Base-by-base conservation (phyloP, 352 stramenopile genomes). In the Globisporangium iwayamae region DNA sequence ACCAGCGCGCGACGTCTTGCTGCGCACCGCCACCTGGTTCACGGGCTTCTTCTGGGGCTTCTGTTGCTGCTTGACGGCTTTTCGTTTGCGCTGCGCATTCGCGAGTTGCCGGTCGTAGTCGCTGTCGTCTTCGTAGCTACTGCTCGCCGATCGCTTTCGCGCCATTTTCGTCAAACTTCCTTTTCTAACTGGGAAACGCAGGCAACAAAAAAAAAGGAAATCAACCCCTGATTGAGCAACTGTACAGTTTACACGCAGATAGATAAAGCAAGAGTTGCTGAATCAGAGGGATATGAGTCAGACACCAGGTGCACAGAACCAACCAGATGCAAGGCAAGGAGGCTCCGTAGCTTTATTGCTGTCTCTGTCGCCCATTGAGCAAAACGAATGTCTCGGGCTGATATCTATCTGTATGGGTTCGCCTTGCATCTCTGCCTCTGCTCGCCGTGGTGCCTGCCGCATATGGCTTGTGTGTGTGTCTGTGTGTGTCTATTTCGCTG, bases 141-240 rank as follows among this genome's bases (percentile, higher is more conserved):
- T 62, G 52, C 60, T 51, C 74, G 28, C 66, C 60, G 54, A 56
- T 47, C 76, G 71, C 77, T 88, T 88, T 72, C 74, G 76, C 79
- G 72, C 73, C 78, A 84, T 73, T 78, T 80, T 76, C 28, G 1
- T 8, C 10, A 34, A 54, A n/a, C 13, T 41, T 41, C 14, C 13
- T 41, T 41, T 22, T 38, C 22, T 16, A 62, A 53, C 43, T 50
- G 18, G 41, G 14, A 57, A 43, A 41, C 38, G 50, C 16, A 48
- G 5, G 41, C 14, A 39, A 30, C 4, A 38, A 45, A 41, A 6
- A 32, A 41, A 28, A n/a, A 54, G 16, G 11, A 18, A 5, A 22
- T 2, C 3, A 1, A 4, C 14, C 11, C 13, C 25, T 38, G 32
- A 55, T 55, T 0, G 16, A 13, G 48, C 48, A 55, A 55, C 25